Percentiles rank a stretch among this genome's conserved stretches.
Evolutionary conservation across 495 filamentous ascomycete genomes (phyloP).

Genomic region (Penicillium lagena): DNA sequence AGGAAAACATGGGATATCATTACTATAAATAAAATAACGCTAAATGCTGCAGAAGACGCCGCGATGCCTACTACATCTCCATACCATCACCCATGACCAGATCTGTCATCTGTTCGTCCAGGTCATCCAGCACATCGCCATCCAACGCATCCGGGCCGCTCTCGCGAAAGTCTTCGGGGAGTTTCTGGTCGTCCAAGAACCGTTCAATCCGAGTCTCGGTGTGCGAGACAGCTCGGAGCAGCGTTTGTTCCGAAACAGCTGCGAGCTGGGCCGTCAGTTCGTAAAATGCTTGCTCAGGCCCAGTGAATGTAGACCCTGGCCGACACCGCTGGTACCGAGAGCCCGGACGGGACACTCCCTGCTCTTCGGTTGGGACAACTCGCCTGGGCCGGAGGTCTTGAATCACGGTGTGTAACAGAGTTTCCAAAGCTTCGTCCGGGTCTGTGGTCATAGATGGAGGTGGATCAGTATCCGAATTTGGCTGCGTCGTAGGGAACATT

Average conservation of each 20-base stretch:
- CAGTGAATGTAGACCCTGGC: constrained; percentile 48
- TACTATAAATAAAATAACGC: too few species aligned
- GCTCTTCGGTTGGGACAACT: constrained; percentile 21
- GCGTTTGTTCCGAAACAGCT: constrained; percentile 38
- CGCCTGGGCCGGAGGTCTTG: constrained; percentile 23
- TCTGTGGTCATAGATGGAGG: constrained; percentile 5
- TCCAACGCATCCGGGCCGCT: constrained; percentile 11
- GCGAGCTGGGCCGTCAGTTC: constrained; percentile 44
- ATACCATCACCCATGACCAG: constrained; percentile 8
- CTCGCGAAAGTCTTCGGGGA: constrained; percentile 21
- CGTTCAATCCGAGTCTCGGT: constrained; percentile 38
- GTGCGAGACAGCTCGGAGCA: constrained; percentile 41
- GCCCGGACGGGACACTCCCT: constrained; percentile 39
- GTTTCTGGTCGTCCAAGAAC: constrained; percentile 32
- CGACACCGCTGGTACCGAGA: constrained; percentile 53
- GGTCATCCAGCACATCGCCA: constrained; percentile 18
- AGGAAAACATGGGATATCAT: too few species aligned
- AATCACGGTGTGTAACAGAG: constrained; percentile 33
- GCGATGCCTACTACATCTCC: background rate
- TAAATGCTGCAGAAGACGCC: too few species aligned
- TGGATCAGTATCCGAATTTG: constrained; percentile 7
- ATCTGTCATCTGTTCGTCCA: constrained; percentile 23
- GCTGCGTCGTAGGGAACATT: constrained; percentile 42
- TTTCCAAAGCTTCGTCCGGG: constrained; percentile 21
- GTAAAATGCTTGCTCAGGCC: constrained; percentile 48